Base-by-base conservation (phyloP, 495 filamentous ascomycete species). In the Aspergillus ellipticus region DNA sequence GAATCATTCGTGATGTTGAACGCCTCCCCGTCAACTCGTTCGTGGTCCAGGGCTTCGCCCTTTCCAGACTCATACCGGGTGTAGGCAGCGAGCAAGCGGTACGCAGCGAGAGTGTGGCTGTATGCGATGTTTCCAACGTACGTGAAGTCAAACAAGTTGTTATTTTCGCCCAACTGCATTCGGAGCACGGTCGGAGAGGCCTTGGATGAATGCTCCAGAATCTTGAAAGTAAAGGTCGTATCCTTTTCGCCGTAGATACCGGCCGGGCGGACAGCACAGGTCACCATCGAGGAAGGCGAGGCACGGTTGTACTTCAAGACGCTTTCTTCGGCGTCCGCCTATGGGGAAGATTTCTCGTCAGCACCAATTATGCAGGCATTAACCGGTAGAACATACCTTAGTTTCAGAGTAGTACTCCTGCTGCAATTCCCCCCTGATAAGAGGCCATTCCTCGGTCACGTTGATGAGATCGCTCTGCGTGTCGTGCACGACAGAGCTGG, bases 1-100 rank as follows among this genome's bases (percentile, higher is more conserved):
- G 80, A 77, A 65, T 89, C 92, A 69, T 98, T 97, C 56, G 94
- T 97, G 70, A 98, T 86, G 69, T 96, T 83, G 82, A 97, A 98
- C 20, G 88, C 88, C 70, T 97, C 92, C 37, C 94, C 94, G 66
- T 97, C 94, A 11, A 96, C 89, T 24, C 78, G 79, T 72, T 95
- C 90, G 65, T 85, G 73, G 67, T 89, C 85, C 21, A 92, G 77
- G 9, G 87, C 84, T 13, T 75, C 74, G 39, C 76, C 81, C 33
- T 77, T 70, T 39, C 82, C 69, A 26, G 78, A 71, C 50, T 83
- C 72, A 11, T 80, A 81, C 43, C 75, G 68, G 19, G 73, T 70
- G 45, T 79, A 70, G 9, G 77, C 80, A 2, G 75, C 71, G 31
- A 96, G 74, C 13, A 98, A 83, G n/a, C 86, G 87, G 33, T 78